These are phyloP conservation scores for Neospora caninum DNA, from an alignment of 169 alveolate species.

Conservation along the genomic window DNA sequence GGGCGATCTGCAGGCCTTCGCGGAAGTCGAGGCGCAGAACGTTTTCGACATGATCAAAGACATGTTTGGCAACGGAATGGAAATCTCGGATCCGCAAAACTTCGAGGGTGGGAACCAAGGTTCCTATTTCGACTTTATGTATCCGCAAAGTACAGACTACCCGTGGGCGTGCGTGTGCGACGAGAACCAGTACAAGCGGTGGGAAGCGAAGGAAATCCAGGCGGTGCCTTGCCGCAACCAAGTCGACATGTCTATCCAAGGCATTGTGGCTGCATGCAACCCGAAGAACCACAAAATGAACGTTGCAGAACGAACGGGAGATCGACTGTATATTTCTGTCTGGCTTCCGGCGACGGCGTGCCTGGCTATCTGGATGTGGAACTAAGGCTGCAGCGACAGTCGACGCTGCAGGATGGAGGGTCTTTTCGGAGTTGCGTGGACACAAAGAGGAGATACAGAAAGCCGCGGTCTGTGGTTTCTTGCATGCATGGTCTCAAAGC, in stretches of 20 bases:
- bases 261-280: slow-evolving; percentile 50
- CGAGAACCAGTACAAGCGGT: slow-evolving; percentile 39
- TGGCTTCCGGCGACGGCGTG: not conserved
- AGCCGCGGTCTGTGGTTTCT: too few species aligned
- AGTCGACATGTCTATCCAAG: slow-evolving; percentile 57
- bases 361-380: not conserved
- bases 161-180: slow-evolving; percentile 71
- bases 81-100: slow-evolving; percentile 50
- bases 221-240: slow-evolving; percentile 65
- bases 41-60: not conserved
- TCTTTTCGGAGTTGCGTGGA: too few species aligned
- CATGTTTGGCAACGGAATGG: slow-evolving; percentile 26
- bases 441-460: too few species aligned
- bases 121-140: slow-evolving; percentile 61
- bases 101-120: slow-evolving; percentile 69
- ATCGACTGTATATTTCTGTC: not conserved
- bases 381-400: too few species aligned
- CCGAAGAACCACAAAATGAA: slow-evolving; percentile 49
- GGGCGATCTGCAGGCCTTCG: not conserved
- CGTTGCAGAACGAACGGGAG: not conserved
- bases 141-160: slow-evolving; percentile 56
- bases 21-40: not conserved
- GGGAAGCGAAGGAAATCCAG: slow-evolving; percentile 36
- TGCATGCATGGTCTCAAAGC: too few species aligned
- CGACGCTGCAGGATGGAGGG: too few species aligned